phyloP scores from a whole-genome alignment of 257 asterid species.

The Fraxinus quadrangulata region DNA sequence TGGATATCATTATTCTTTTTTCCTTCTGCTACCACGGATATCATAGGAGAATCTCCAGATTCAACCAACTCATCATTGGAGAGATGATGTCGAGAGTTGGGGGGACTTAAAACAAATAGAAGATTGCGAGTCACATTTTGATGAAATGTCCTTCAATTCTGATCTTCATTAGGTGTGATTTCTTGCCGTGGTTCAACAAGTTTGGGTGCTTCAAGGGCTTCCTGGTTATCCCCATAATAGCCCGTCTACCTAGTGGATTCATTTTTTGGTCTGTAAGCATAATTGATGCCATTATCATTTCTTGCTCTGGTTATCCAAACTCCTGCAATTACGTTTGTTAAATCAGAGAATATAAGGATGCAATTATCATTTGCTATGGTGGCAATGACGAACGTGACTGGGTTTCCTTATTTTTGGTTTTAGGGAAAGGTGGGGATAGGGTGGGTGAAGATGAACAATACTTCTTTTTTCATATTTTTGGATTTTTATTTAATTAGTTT shows the following conservation, averaged over 20 bases:
- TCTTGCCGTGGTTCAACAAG: constrained; percentile 45
- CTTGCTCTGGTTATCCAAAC: no score
- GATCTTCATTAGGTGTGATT: constrained; percentile 44
- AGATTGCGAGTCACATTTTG: constrained; percentile 88
- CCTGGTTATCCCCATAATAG: constrained; percentile 55
- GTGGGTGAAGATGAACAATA: no score
- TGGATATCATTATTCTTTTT: not conserved
- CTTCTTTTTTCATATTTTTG: no score
- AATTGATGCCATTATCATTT: constrained; percentile 37
- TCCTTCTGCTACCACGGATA: constrained; percentile 20
- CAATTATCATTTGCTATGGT: no score
- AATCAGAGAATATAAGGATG: no score
- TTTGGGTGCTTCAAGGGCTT: constrained; percentile 46
- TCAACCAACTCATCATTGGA: constrained; percentile 86
- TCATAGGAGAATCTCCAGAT: constrained; percentile 65
- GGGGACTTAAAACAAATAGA: constrained; percentile 97
- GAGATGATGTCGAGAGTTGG: constrained; percentile 87
- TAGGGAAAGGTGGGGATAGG: no score
- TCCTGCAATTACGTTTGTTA: no score
- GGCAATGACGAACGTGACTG: no score
- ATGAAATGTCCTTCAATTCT: constrained; percentile 40
- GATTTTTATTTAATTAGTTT: no score
- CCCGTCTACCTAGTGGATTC: constrained; percentile 46
- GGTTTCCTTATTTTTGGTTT: no score
- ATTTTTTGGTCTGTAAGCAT: constrained; percentile 40